Base-by-base conservation (phyloP, 495 filamentous ascomycete species). In the Astrocystis sublimbata region DNA sequence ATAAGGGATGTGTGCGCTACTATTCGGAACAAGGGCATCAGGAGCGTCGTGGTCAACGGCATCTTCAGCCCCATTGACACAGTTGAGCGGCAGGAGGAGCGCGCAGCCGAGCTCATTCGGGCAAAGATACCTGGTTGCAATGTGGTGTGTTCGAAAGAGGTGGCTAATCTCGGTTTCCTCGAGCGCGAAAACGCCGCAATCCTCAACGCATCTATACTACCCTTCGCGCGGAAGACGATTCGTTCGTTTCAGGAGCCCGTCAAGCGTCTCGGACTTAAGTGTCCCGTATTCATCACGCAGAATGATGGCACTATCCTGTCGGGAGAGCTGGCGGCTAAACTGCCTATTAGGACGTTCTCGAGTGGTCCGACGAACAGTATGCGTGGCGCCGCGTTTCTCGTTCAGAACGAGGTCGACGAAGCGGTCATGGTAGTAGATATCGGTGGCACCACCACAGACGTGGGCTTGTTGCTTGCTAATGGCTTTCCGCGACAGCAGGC, bases 41-140 rank as follows among this genome's bases (percentile, higher is more conserved):
- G 60, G 6, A 77, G 71, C 21, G 65, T 88, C n/a, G 84, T 86
- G 0, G 69, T 87, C 15, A 81, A 79, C 24, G 85, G 84, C 4
- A 75, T 86, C 57, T 88, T 85, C 65, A 79, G 79, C 8, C 85
- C 84, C 0, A 82, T 87, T 38, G 82, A 86, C 63, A 76, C 74
- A 1, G 42, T 74, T 15, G 74, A 79, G 57, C 64, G 64, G 33
- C 82, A 85, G 66, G 83, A 85, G 64, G 73, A 79, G 62, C 67
- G 75, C 9, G 81, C 77, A 1, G 74, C 74, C 0, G 73, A 70
- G 8, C 78, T 84, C 28, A 60, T 83, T 8, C 59, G 68, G 33
- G 55, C 68, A 6, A 79, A 81, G 57, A 66, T 84, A 1, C 77
- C 78, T 4, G 76, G 70, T 0, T 74, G 70, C 24, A 78, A 85